These are phyloP conservation scores for Teratosphaeria destructans DNA, from an alignment of 2,329 filamentous ascomycete species.

Conservation along the genomic window DNA sequence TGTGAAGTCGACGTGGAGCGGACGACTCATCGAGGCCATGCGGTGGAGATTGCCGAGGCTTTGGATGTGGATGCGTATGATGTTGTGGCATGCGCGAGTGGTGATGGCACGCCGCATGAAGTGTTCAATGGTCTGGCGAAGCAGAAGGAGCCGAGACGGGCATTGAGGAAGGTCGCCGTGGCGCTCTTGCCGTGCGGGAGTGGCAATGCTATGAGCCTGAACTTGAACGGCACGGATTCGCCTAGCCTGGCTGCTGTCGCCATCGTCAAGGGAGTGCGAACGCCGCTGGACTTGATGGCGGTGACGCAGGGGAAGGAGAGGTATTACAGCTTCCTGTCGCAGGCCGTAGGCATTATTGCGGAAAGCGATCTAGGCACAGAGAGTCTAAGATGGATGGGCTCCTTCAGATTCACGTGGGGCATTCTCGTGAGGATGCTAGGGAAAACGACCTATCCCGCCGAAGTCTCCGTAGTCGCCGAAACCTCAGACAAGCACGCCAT, in stretches of 20 bases:
- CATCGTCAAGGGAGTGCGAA: constrained; percentile 79
- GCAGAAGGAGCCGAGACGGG: constrained; percentile 59
- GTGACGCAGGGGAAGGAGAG: constrained; percentile 70
- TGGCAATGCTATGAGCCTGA: constrained; percentile 88
- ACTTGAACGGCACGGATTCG: constrained; percentile 70
- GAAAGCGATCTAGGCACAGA: constrained; percentile 87
- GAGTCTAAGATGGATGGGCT: constrained; percentile 85
- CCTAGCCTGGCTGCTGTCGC: constrained; percentile 67
- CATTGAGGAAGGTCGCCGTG: constrained; percentile 67
- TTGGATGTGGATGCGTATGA: constrained; percentile 74
- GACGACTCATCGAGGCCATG: constrained; percentile 66
- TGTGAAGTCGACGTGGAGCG: constrained; percentile 65
- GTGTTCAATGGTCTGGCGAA: constrained; percentile 86
- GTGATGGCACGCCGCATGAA: constrained; percentile 84
- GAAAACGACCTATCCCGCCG: constrained; percentile 75
- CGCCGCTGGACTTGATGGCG: constrained; percentile 73
- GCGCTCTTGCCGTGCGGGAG: constrained; percentile 85
- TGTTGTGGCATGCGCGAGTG: constrained; percentile 78
- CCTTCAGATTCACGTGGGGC: constrained; percentile 72
- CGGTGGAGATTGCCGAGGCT: constrained; percentile 61
- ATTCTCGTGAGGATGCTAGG: constrained; percentile 66
- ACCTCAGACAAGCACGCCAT: constrained; percentile 65
- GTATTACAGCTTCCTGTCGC: constrained; percentile 79
- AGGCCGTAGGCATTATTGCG: constrained; percentile 79
- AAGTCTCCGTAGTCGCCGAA: constrained; percentile 75